Evolutionary conservation across 1,284 basidiomycete species (phyloP), one percentile per base, ranked within the genome.

Genomic region (Tremellales sp.): DNA sequence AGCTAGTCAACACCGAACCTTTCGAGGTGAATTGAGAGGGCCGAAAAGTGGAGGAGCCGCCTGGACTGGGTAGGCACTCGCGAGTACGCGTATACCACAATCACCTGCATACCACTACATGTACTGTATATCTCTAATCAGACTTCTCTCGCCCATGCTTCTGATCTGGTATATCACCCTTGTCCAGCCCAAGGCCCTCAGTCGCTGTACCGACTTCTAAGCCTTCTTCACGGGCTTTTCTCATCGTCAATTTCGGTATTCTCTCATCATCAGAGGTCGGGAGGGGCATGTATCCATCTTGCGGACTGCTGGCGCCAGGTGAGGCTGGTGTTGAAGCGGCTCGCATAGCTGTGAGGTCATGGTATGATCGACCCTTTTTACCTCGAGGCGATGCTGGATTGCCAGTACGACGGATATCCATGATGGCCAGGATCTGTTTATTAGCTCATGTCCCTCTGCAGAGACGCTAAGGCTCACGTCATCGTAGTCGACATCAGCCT

Each of bases 401-500:
- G n/a, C 48, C 50, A 15, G 52, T 10, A 52, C 64, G 60, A 19
- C 64, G 52, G 11, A 61, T 62, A 52, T 73, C 73, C 44, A 73
- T 67, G 29, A 73, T 69, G 8, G 70, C 67, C 8, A 73, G 58
- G 0, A 71, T 61, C 65, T 68, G 46, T 19, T 13, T 15, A 23
- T 36, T 17, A 36, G 33, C 33, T 13, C n/a, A 6, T 15, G 33
- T 7, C 13, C 33, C n/a, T n/a, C n/a, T n/a, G n/a, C n/a, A 15
- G 13, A 13, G 13, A 36, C 15, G 33, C 13, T 4, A 36, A 13
- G 19, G 56, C 62, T 54, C 29, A 75, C 76, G 61, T 78, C 76
- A 57, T 78, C 77, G 52, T 78, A 78, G 53, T 78, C 77, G 22
- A 76, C 73, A 51, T 75, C 73, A 4, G 74, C 75, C 43, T 74